A percentile compares a stretch with the other conserved stretches of the same genome.
Conservation (phyloP, 352 stramenopile species). For the Globisporangium barbulae region DNA sequence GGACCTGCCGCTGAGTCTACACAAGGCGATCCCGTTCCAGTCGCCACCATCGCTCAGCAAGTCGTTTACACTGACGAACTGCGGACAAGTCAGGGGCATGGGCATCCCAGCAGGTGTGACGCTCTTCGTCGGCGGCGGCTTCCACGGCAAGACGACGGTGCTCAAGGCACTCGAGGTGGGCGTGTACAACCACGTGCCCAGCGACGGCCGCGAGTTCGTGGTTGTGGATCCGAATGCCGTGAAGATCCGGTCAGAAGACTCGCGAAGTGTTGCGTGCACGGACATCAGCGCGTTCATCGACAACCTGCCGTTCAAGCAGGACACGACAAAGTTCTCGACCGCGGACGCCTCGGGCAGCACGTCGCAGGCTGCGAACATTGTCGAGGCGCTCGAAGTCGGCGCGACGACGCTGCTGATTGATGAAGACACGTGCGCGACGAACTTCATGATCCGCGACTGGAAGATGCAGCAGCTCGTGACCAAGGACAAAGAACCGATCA, state of each 20-base stretch:
- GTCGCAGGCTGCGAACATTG: constrained; percentile 95
- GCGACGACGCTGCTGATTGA: constrained; percentile 94
- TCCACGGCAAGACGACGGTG: constrained; percentile 97
- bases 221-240: constrained; percentile 78
- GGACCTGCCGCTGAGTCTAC: constrained; percentile 41
- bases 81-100: constrained; percentile 87
- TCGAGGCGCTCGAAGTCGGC: constrained; percentile 91
- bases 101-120: constrained; percentile 93
- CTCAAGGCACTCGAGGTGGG: constrained; percentile 92
- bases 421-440: constrained; percentile 97
- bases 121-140: constrained; percentile 96
- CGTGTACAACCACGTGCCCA: constrained; percentile 95
- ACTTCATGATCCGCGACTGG: constrained; percentile 98
- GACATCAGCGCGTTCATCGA: constrained; percentile 97
- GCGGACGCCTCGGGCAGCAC: constrained; percentile 95
- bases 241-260: constrained; percentile 97
- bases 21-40: constrained; percentile 77
- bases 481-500: constrained; percentile 97
- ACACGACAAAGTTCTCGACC: constrained; percentile 91
- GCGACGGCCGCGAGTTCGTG: constrained; percentile 95
- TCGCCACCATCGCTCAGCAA: constrained; percentile 75
- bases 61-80: constrained; percentile 89
- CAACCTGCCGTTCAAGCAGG: constrained; percentile 94
- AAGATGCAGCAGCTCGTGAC: constrained; percentile 97
- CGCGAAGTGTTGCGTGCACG: constrained; percentile 84